Evolutionary conservation across 441 rosid species (phyloP), one percentile per base, ranked within the genome.

Genomic region (Lepidium campestre): DNA sequence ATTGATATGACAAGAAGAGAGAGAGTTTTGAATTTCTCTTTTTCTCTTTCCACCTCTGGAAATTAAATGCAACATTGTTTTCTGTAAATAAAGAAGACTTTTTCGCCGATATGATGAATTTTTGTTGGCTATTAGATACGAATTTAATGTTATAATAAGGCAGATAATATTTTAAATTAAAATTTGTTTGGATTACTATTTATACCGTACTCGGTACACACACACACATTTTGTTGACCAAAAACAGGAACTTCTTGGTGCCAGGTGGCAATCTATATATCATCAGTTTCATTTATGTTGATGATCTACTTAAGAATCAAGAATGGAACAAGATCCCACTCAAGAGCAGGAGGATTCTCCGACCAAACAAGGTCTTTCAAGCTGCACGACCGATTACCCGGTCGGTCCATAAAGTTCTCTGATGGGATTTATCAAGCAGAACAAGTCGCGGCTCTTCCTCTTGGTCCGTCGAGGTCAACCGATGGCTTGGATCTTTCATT

Each of bases 1-100:
- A 73, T 67, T 67, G 77, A 73, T 67, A 72, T 67, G 72, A 67
- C 68, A 19, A 39, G 19, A 42, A 71, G 61, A 48, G 47, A 65
- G 52, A 72, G 52, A 31, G 37, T 61, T 29, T 67, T 61, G 68
- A 67, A 67, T 73, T 67, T 41, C 15, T 35, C 15, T 20, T 12
- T 37, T 7, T 39, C 15, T 39, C 11, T 57, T 35, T 41, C 44
- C 77, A 73, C 72, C 68, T 73, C 72, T 66, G 32, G 2, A 19
- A 42, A 73, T 60, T 73, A 18, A 67, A 67, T 67, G 73, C 19
- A 20, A 1, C 76, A 64, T 72, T 65, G 56, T 42, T 72, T 58
- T 72, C 66, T 58, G 61, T 49, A 31, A 39, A 14, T 4, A 14
- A 18, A n/a, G 0, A 20, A 71, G 54, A 64, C 66, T 62, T 70